These are phyloP conservation scores for Chlorella sorokiniana DNA, from an alignment of 139 green algal species.

Conservation along the genomic window DNA sequence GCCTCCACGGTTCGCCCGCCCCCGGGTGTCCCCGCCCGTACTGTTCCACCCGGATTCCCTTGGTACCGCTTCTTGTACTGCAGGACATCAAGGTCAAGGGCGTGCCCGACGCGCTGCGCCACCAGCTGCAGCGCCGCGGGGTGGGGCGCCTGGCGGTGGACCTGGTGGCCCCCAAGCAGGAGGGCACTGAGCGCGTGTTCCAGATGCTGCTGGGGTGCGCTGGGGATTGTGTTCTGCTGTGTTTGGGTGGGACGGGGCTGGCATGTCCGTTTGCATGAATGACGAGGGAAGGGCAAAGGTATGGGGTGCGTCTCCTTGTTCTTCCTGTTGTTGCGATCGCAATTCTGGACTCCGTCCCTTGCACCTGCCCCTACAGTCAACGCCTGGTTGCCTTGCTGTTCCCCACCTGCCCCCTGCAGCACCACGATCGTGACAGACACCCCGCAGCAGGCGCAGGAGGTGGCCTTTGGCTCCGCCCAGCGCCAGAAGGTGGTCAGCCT, in stretches of 20 bases:
- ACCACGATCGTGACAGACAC: slow-evolving; percentile 93
- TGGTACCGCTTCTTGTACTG: too few species aligned
- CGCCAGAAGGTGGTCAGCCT: slow-evolving; percentile 80
- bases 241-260: background rate
- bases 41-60: too few species aligned
- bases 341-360: too few species aligned
- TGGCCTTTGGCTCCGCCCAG: slow-evolving; percentile 66
- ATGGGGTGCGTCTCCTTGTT: too few species aligned
- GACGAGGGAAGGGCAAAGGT: too few species aligned
- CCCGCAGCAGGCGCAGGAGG: slow-evolving; percentile 73
- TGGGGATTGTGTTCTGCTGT: background rate
- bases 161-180: slow-evolving; percentile 10
- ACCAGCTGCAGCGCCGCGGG: slow-evolving; percentile 23
- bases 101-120: slow-evolving; percentile 24
- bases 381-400: slow-evolving; percentile 32
- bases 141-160: slow-evolving; percentile 20
- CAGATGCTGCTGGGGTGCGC: slow-evolving; percentile 12
- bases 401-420: slow-evolving; percentile 50
- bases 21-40: too few species aligned
- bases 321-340: too few species aligned
- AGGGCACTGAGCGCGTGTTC: slow-evolving; percentile 20
- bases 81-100: slow-evolving; percentile 25
- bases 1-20: too few species aligned
- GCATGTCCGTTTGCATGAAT: too few species aligned
- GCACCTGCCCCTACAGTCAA: background rate